Conservation (phyloP, 768 basidiomycete genomes). For the Lentinula guzmanii region DNA sequence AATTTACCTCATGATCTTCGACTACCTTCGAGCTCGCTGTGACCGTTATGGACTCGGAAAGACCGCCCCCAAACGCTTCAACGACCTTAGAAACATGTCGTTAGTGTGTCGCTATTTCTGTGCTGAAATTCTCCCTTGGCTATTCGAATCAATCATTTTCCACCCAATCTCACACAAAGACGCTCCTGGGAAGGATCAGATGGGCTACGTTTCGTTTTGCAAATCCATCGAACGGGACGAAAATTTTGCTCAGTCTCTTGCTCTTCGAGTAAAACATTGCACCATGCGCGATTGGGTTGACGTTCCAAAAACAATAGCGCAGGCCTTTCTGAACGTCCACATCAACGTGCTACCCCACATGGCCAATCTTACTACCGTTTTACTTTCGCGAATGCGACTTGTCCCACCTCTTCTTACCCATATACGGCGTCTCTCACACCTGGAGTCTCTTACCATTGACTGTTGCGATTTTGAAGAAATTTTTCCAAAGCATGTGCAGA, state of each 20-base stretch:
- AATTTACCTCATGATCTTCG: neutral
- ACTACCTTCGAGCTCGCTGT: neutral
- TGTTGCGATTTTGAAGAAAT: neutral
- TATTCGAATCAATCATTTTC: neutral
- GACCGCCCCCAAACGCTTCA: neutral
- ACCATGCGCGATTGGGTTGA: neutral
- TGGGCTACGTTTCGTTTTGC: neutral
- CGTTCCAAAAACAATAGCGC: neutral
- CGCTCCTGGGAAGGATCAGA: neutral
- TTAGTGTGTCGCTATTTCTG: neutral
- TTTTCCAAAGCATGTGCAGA: neutral
- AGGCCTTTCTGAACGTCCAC: neutral
- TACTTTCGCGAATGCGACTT: neutral
- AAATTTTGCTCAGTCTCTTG: neutral
- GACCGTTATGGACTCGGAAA: neutral
- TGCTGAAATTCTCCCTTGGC: neutral
- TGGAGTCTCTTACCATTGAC: neutral
- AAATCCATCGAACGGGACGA: neutral
- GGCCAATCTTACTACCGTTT: neutral
- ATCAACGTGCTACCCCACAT: neutral
- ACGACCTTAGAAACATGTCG: neutral
- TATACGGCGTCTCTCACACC: neutral
- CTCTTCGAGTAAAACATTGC: neutral
- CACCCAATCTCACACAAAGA: neutral
- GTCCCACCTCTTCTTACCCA: neutral